Percentiles rank a stretch among this genome's conserved stretches.
phyloP scores from a whole-genome alignment of 1,284 basidiomycete species.

The Tylopilus sp. region DNA sequence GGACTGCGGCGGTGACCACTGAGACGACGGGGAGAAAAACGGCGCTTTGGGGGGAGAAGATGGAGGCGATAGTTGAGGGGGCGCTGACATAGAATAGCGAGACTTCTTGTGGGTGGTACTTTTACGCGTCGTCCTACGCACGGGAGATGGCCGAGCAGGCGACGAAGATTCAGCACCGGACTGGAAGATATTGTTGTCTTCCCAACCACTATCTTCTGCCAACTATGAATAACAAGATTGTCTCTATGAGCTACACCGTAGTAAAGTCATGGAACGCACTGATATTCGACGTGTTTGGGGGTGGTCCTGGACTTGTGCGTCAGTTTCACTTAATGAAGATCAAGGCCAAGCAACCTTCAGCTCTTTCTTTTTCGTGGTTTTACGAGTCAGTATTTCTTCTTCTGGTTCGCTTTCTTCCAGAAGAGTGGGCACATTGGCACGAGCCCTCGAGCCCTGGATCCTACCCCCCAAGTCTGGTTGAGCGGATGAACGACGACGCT shows the following conservation, averaged over 20 bases:
- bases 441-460: constrained; percentile 38
- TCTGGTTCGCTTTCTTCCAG: constrained; percentile 75
- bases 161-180: constrained; percentile 77
- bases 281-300: constrained; percentile 52
- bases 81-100: constrained; percentile 67
- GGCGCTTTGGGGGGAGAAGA: constrained; percentile 34
- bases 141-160: constrained; percentile 57
- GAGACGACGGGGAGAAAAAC: constrained; percentile 11
- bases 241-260: not conserved
- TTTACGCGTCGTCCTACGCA: constrained; percentile 47
- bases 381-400: constrained; percentile 52
- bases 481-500: constrained; percentile 62
- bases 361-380: constrained; percentile 56
- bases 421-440: constrained; percentile 43
- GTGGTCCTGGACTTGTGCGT: constrained; percentile 42
- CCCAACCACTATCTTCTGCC: constrained; percentile 73
- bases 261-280: constrained; percentile 22
- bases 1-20: constrained; percentile 39
- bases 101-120: constrained; percentile 47
- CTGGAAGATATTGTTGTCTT: constrained; percentile 81
- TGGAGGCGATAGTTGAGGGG: constrained; percentile 52
- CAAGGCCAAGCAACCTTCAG: constrained; percentile 34
- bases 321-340: not conserved
- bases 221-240: constrained; percentile 13
- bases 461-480: constrained; percentile 62